Evolutionary conservation across 179 eudicot genomes (phyloP).

Genomic region (Amaranthus tricolor): DNA sequence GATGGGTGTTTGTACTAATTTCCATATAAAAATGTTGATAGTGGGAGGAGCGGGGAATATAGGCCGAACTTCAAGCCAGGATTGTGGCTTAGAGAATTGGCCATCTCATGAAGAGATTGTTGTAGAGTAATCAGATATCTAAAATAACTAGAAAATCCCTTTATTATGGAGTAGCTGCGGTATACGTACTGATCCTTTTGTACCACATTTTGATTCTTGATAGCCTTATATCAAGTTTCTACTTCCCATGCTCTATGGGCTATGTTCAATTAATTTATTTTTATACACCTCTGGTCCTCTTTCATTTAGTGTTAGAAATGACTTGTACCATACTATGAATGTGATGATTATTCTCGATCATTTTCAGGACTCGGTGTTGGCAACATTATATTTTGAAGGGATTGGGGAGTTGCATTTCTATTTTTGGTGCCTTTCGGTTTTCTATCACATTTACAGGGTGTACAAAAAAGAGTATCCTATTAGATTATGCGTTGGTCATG

Average conservation of each 20-base stretch:
- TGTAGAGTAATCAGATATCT: conserved; percentile 26
- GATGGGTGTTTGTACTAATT: conserved; percentile 14
- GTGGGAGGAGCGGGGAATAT: conserved; percentile 9
- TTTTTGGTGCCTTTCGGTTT: too few species aligned
- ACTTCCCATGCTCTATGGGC: neutral
- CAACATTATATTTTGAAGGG: too few species aligned
- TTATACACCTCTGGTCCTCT: neutral
- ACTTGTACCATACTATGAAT: too few species aligned
- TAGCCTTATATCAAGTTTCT: neutral
- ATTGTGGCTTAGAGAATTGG: conserved; percentile 28
- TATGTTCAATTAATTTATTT: neutral
- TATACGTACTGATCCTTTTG: conserved; percentile 24
- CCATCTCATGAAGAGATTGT: conserved; percentile 4
- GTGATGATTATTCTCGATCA: too few species aligned
- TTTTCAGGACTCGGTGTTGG: too few species aligned
- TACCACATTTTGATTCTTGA: neutral
- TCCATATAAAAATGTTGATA: conserved; percentile 11
- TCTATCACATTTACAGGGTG: too few species aligned
- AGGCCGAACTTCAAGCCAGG: conserved; percentile 28
- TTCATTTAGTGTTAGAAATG: neutral
- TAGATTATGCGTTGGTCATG: too few species aligned
- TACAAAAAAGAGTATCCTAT: too few species aligned
- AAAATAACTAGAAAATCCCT: conserved; percentile 23
- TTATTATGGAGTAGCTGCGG: conserved; percentile 2
- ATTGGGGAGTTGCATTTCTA: too few species aligned